Conservation (phyloP, 495 filamentous ascomycete species). For the Filosporella fistucella region DNA sequence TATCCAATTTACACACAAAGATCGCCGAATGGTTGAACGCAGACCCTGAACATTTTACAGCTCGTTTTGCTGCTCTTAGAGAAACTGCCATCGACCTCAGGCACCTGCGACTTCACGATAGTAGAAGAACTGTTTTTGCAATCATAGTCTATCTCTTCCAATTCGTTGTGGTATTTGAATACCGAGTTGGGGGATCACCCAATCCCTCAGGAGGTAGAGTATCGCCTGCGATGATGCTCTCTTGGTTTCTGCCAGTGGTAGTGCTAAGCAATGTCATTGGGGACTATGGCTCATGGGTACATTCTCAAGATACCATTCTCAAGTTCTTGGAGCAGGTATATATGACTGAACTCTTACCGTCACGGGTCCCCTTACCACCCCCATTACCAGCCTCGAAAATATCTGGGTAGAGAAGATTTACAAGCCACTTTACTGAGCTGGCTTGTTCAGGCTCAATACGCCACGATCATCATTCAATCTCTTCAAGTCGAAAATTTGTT, state of each 20-base stretch:
- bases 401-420: too few relatives aligned
- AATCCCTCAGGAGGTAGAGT: not conserved
- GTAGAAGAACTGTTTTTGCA: not conserved
- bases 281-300: not conserved
- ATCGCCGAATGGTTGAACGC: not conserved
- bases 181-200: not conserved
- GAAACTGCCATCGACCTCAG: not conserved
- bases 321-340: too few relatives aligned
- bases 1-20: not conserved
- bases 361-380: too few relatives aligned
- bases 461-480: too few relatives aligned
- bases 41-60: not conserved
- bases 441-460: too few relatives aligned
- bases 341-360: too few relatives aligned
- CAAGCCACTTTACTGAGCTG: too few relatives aligned
- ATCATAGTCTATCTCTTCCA: not conserved
- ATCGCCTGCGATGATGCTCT: not conserved
- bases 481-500: not conserved
- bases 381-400: too few relatives aligned
- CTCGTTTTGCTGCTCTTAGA: not conserved
- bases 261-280: not conserved
- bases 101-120: not conserved
- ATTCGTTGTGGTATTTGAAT: not conserved
- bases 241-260: not conserved
- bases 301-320: not conserved